phyloP scores from a whole-genome alignment of 257 asterid species.

The Rubia yunnanensis region DNA sequence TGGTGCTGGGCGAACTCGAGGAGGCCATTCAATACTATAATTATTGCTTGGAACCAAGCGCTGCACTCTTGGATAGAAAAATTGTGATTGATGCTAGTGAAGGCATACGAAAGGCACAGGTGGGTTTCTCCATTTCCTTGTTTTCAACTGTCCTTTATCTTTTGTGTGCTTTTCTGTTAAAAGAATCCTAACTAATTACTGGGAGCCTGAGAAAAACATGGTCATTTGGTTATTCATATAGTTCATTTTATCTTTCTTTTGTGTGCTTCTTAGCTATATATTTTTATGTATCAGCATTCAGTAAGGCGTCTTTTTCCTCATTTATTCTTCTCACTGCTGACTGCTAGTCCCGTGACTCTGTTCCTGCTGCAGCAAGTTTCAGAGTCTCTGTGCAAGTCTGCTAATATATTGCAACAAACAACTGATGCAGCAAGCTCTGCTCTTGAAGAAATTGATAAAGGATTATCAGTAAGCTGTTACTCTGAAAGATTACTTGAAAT shows the following conservation, averaged over 20 bases:
- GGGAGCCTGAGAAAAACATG: background rate
- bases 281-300: background rate
- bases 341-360: conserved; percentile 12
- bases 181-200: background rate
- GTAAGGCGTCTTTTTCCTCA: background rate
- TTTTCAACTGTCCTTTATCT: background rate
- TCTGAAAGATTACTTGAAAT: conserved; percentile 76
- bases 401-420: conserved; percentile 49
- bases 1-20: conserved; percentile 73
- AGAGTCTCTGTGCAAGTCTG: conserved; percentile 35
- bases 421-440: conserved; percentile 56
- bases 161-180: background rate
- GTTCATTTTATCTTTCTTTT: background rate
- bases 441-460: conserved; percentile 48
- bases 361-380: conserved; percentile 53
- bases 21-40: conserved; percentile 52
- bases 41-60: conserved; percentile 48
- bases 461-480: conserved; percentile 54
- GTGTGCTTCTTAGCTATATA: background rate
- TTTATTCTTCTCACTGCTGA: background rate
- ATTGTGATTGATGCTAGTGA: conserved; percentile 75
- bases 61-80: conserved; percentile 77
- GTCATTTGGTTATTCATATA: background rate
- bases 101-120: conserved; percentile 84
- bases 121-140: conserved; percentile 13